phyloP scores from a whole-genome alignment of 495 filamentous ascomycete genomes.

The Viridothelium virens region DNA sequence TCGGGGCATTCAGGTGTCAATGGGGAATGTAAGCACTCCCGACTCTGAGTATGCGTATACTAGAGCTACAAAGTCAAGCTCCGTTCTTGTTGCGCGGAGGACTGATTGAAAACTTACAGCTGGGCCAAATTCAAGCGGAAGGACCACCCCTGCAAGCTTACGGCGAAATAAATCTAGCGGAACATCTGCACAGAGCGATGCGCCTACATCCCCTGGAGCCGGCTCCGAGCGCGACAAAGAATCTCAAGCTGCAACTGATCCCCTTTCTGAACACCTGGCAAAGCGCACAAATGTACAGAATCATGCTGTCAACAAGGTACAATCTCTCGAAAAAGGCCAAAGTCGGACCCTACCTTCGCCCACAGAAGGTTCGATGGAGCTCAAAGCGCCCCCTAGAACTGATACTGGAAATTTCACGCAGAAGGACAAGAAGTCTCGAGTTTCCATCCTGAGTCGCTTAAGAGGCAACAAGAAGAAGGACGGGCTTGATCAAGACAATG shows the following conservation, averaged over 20 bases:
- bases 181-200: not conserved
- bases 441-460: conserved; percentile 86
- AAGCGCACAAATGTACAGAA: conserved; percentile 68
- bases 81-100: not conserved
- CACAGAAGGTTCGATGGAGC: conserved; percentile 14
- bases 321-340: conserved; percentile 11
- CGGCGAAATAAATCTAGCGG: conserved; percentile 10
- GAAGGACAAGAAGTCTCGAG: conserved; percentile 57
- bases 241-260: conserved; percentile 43
- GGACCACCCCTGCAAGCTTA: conserved; percentile 8
- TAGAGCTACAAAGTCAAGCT: no score
- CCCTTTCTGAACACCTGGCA: conserved; percentile 66
- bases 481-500: conserved; percentile 37
- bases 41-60: not conserved
- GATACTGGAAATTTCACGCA: conserved; percentile 24
- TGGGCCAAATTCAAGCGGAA: conserved; percentile 9
- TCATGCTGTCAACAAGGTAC: conserved; percentile 5
- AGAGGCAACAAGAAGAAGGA: conserved; percentile 72
- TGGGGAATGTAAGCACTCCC: conserved; percentile 1
- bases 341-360: conserved; percentile 18
- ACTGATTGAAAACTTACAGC: not conserved
- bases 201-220: not conserved
- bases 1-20: not conserved
- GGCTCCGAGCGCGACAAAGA: conserved; percentile 12
- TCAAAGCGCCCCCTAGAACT: not conserved